These are phyloP conservation scores for Ophiostoma populinum DNA, from an alignment of 2,329 filamentous ascomycete genomes.

Conservation along the genomic window DNA sequence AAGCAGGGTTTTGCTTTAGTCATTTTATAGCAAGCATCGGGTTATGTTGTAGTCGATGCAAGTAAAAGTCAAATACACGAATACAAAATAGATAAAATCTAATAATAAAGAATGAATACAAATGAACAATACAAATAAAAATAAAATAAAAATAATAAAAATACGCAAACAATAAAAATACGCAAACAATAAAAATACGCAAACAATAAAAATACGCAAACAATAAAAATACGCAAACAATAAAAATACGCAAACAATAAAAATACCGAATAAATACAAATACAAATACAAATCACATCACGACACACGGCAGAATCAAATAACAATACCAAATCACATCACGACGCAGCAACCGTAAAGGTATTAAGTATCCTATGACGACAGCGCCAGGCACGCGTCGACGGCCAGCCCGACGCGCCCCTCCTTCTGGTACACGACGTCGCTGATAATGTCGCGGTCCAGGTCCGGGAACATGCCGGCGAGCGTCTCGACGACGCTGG, in stretches of 20 bases:
- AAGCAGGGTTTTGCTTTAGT: no score
- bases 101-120: not conserved
- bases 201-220: not conserved
- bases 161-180: not conserved
- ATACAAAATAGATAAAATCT: no score
- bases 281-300: not conserved
- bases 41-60: no score
- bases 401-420: slow-evolving; percentile 77
- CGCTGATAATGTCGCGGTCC: slow-evolving; percentile 85
- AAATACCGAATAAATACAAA: not conserved
- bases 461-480: slow-evolving; percentile 94
- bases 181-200: not conserved
- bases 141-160: not conserved
- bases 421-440: slow-evolving; percentile 91
- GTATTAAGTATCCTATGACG: no score
- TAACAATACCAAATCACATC: not conserved
- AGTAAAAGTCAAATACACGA: no score
- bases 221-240: not conserved
- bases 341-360: no score
- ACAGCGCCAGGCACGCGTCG: slow-evolving; percentile 64
- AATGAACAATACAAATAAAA: not conserved
- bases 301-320: not conserved
- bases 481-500: slow-evolving; percentile 82
- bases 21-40: no score
- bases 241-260: not conserved